phyloP scores from a whole-genome alignment of 176 grass and related monocot genomes.

The Bothriochloa decipiens region DNA sequence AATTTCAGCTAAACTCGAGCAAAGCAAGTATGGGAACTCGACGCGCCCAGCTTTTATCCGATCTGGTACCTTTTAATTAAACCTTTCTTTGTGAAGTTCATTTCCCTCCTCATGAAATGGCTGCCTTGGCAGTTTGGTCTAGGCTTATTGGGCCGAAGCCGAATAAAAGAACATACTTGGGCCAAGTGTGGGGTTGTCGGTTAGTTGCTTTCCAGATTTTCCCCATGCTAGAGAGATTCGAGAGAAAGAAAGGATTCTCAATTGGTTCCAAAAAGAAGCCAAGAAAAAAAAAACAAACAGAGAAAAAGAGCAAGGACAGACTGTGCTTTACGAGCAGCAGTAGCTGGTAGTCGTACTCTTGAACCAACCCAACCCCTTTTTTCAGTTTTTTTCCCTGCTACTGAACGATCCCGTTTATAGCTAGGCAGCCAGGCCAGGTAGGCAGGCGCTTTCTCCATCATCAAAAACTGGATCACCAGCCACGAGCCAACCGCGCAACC shows the following conservation, averaged over 20 bases:
- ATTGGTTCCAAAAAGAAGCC: not conserved
- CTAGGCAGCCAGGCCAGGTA: not conserved
- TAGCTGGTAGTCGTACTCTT: too few species aligned
- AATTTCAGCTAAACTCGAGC: not conserved
- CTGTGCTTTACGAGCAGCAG: not conserved
- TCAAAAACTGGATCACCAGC: slow-evolving; percentile 24
- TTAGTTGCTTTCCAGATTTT: not conserved
- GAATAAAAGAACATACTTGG: not conserved
- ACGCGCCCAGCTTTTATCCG: too few species aligned
- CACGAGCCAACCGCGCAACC: slow-evolving; percentile 50
- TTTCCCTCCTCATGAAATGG: not conserved
- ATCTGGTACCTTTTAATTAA: too few species aligned
- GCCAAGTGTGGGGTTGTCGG: not conserved
- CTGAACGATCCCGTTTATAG: not conserved
- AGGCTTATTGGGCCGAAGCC: not conserved
- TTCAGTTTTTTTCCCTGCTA: not conserved
- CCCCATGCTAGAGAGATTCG: not conserved
- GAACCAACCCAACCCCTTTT: not conserved
- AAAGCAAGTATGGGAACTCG: not conserved
- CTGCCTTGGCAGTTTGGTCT: too few species aligned
- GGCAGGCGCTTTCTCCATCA: slow-evolving; percentile 24
- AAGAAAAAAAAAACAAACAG: too few species aligned
- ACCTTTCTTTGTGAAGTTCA: not conserved
- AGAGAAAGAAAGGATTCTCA: not conserved
- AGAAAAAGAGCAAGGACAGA: not conserved